Percentiles rank a stretch among this genome's conserved stretches.
These are phyloP conservation scores for Capniomyces stellatus DNA, from an alignment of 371 early-diverging fungal genomes.

Conservation along the genomic window DNA sequence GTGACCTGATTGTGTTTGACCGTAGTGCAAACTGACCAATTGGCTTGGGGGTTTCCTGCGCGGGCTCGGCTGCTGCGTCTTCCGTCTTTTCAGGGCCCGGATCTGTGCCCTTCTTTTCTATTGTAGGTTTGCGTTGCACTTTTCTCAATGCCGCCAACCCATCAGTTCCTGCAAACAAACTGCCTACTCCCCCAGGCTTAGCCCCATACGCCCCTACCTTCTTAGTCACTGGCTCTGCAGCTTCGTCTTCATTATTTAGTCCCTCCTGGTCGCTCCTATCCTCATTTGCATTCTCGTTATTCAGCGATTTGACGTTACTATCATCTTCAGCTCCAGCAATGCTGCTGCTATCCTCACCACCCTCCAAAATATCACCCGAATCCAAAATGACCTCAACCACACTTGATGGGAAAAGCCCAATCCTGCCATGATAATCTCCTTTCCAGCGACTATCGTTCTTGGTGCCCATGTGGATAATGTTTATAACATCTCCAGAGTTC, in stretches of 20 bases:
- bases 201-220: background rate
- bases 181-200: background rate
- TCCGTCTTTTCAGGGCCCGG: background rate
- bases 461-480: slow-evolving; percentile 19
- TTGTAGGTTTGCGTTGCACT: background rate
- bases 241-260: background rate
- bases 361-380: slow-evolving; percentile 7
- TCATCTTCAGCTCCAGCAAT: slow-evolving; percentile 5
- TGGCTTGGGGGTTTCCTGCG: background rate
- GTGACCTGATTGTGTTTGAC: background rate
- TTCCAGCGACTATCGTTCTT: slow-evolving; percentile 28
- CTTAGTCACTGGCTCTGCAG: background rate
- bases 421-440: slow-evolving; percentile 28
- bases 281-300: background rate
- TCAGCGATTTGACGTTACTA: background rate
- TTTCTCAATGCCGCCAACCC: background rate
- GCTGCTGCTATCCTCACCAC: slow-evolving; percentile 6
- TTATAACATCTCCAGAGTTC: slow-evolving; percentile 21
- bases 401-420: slow-evolving; percentile 22
- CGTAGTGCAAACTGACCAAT: background rate
- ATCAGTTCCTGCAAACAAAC: background rate
- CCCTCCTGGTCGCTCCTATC: background rate
- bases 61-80: background rate
- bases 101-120: background rate
- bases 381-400: slow-evolving; percentile 19